Base-by-base conservation (phyloP, 1,284 basidiomycete genomes). In the Flammula alnicola region DNA sequence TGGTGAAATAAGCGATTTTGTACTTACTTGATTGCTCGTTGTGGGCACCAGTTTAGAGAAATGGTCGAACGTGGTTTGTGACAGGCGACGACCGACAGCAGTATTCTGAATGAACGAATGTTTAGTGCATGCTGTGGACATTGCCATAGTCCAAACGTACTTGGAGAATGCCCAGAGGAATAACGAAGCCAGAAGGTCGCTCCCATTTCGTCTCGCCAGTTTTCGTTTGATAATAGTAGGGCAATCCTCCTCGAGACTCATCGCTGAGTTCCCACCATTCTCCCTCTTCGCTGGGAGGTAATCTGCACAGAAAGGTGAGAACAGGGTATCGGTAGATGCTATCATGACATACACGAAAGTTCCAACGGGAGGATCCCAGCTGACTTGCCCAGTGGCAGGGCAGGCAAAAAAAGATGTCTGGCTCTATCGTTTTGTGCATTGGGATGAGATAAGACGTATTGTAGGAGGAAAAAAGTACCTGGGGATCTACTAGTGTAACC, bases 261-360 rank as follows among this genome's bases (percentile, higher is more conserved):
- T 96, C 94, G 35, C 79, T 77, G 56, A 97, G 79, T 68, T 97
- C 93, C 93, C 94, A 96, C 94, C 94, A 98, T 66, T 96, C 93
- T 38, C 95, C 95, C 26, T 90, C 84, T 3, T 82, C 77, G 52
- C 79, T 89, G 5, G 91, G 89, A 19, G 94, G 95, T 27, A 98
- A 74, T 37, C 88, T 91, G 60, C 14, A n/a, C 23, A 30, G 5
- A 61, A 54, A 47, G 29, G 35, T 49, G 30, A 60, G 57, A 27
- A 42, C 36, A 43, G 17, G 27, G 43, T 32, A 51, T 46, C 22
- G n/a, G n/a, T 36, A 16, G 39, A 40, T 39, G 47, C 52, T 44
- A 38, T 31, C 35, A 50, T 55, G 51, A 61, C 84, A 67, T 65
- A 91, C 88, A 95, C 86, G 66, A 94, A 93, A 44, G 90, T 87